Base-by-base conservation (phyloP, 2,329 filamentous ascomycete genomes). In the Colletotrichum lentis region DNA sequence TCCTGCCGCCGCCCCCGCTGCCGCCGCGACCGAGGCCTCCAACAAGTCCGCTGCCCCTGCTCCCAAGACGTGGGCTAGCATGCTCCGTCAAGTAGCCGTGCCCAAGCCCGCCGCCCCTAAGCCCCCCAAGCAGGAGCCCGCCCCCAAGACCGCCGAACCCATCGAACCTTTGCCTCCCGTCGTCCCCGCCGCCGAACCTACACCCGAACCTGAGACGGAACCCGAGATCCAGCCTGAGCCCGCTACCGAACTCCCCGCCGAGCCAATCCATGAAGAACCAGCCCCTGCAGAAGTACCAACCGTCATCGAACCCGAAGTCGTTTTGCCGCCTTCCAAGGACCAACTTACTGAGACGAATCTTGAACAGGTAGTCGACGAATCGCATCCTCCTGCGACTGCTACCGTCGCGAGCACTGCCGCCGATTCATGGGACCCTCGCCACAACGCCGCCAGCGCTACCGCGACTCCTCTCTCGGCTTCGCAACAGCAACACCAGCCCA, bases 321-420 rank as follows among this genome's bases (percentile, higher is more conserved):
- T 85, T 55, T 79, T 95, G 53, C 85, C 86, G 55, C 90, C 92
- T 18, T 87, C 92, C 27, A 90, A 91, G 80, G 93, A 94, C 77
- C 89, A 94, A 75, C 86, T 98, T 72, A 98, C 95, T 35, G 90
- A 95, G 81, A 91, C 90, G 73, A 98, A 98, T 80, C 90, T 98
- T 66, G 94, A 97, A 78, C 92, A 95, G 80, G 86, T 98, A 73
- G 91, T 90, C 72, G 94, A 97, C 80, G 86, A 85, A 64, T 97
- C 95, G 50, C 83, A 88, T 65, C 91, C 93, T 47, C 88, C 90
- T 22, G 86, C 90, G 54, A 95, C 92, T 62, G 91, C 90, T 72
- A 97, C 95, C 54, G 92, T 89, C 71, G 93, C 92, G 71, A 97
- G 94, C 85, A 97, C 94, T 68, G 85, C 93, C 72, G 92, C 93